phyloP scores from a whole-genome alignment of 2,329 filamentous ascomycete genomes.

The Colletotrichum sp. region DNA sequence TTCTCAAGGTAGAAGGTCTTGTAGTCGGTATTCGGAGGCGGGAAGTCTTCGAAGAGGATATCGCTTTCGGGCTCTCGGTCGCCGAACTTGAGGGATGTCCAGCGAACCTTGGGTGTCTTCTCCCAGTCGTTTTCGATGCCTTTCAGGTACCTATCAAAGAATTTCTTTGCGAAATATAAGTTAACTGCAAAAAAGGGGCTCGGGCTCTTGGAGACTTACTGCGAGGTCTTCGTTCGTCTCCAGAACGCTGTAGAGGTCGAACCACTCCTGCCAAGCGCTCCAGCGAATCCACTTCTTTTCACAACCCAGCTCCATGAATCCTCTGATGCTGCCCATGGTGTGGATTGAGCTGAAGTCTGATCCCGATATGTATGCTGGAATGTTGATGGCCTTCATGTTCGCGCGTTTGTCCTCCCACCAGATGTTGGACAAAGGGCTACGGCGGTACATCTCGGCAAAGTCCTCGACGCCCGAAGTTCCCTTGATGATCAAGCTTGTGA shows the following conservation, averaged over 20 bases:
- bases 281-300: conserved; percentile 46
- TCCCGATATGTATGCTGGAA: conserved; percentile 38
- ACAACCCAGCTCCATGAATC: conserved; percentile 32
- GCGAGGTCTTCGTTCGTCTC: conserved; percentile 39
- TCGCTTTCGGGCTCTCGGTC: conserved; percentile 34
- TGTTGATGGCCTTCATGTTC: conserved; percentile 37
- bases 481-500: conserved; percentile 40
- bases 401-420: conserved; percentile 43
- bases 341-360: conserved; percentile 31
- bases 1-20: conserved; percentile 32
- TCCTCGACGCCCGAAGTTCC: conserved; percentile 41
- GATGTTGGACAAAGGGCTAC: conserved; percentile 34
- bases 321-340: conserved; percentile 30
- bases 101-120: conserved; percentile 48
- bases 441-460: conserved; percentile 44
- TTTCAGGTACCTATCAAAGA: conserved; percentile 47
- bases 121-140: conserved; percentile 50
- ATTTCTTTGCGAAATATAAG: not conserved
- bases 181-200: not conserved
- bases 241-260: conserved; percentile 41
- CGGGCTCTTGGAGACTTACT: not conserved
- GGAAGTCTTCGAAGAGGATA: conserved; percentile 37
- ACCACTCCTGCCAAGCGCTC: conserved; percentile 47
- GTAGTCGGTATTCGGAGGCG: conserved; percentile 36
- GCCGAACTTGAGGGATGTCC: conserved; percentile 42